Conservation (phyloP, 495 filamentous ascomycete genomes). For the Durotheca rogersii region DNA sequence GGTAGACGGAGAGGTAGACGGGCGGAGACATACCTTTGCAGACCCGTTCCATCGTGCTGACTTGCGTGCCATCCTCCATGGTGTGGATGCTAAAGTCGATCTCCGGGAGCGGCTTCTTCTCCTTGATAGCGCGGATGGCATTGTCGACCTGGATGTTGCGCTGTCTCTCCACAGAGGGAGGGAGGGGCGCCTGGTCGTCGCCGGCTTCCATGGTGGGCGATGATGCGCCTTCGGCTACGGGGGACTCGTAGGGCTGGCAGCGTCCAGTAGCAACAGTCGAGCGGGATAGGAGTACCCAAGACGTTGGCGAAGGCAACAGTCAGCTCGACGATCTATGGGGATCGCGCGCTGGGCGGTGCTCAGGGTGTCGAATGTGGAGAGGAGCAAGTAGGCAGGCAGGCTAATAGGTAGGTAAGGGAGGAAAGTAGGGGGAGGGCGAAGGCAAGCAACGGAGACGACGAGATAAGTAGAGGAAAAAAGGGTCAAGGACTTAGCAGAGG, state of each 20-base stretch:
- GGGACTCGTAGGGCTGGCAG: slow-evolving; percentile 4
- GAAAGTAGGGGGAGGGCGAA: slow-evolving; percentile 9
- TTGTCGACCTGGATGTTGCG: slow-evolving; percentile 59
- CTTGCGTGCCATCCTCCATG: slow-evolving; percentile 94
- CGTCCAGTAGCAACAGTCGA: slow-evolving; percentile 1
- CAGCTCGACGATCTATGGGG: too few relatives aligned
- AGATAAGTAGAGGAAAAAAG: too few relatives aligned
- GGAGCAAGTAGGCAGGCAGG: slow-evolving; percentile 21
- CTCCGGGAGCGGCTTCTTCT: slow-evolving; percentile 93
- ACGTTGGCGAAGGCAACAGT: too few relatives aligned
- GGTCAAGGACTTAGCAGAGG: too few relatives aligned
- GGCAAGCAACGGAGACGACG: slow-evolving; percentile 7
- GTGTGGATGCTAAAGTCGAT: slow-evolving; percentile 97
- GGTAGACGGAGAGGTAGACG: too few relatives aligned
- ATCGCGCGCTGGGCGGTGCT: slow-evolving; percentile 5
- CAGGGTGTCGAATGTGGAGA: slow-evolving; percentile 7
- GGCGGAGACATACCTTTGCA: slow-evolving; percentile 89
- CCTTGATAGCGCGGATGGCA: slow-evolving; percentile 75
- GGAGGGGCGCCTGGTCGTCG: slow-evolving; percentile 36
- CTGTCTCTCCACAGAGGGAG: slow-evolving; percentile 32
- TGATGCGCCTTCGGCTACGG: slow-evolving; percentile 25
- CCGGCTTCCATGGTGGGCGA: slow-evolving; percentile 41
- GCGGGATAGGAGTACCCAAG: neutral
- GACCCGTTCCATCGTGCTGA: slow-evolving; percentile 91
- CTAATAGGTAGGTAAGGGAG: slow-evolving; percentile 21